Conservation (phyloP, 2,329 filamentous ascomycete genomes). For the Hypoxylon sp. region DNA sequence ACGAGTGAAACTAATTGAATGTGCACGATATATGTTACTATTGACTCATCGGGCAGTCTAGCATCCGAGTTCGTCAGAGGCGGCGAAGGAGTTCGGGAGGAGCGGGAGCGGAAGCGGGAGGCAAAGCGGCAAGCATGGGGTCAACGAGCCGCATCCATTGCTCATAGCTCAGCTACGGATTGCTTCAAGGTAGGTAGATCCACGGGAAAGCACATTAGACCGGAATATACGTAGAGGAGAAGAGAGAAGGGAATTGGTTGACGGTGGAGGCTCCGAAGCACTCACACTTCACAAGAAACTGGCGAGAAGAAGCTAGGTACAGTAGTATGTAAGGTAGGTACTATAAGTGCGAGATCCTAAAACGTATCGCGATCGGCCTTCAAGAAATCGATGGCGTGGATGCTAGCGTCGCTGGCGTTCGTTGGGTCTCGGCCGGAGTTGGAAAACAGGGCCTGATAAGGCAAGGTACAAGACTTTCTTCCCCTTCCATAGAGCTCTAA, state of each 20-base stretch:
- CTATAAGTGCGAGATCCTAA: conserved; percentile 5
- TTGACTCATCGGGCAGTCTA: too few species aligned
- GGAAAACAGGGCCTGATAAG: conserved; percentile 25
- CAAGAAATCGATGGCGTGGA: conserved; percentile 28
- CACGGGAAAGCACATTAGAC: conserved; percentile 13
- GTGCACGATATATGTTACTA: too few species aligned
- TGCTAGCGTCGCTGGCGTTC: conserved; percentile 29
- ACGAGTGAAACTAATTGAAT: conserved; percentile 3
- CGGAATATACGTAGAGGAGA: conserved; percentile 7
- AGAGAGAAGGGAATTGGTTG: conserved; percentile 16
- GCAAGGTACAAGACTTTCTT: conserved; percentile 8
- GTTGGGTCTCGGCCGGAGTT: conserved; percentile 23
- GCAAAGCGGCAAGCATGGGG: neutral
- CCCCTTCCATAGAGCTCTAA: neutral
- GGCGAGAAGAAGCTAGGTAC: neutral
- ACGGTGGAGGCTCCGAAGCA: conserved; percentile 10
- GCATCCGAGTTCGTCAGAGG: conserved; percentile 2
- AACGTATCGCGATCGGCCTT: conserved; percentile 25
- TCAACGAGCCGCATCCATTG: conserved; percentile 17
- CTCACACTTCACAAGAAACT: conserved; percentile 5
- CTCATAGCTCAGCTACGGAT: conserved; percentile 10
- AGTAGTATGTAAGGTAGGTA: conserved; percentile 4
- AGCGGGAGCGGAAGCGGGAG: conserved; percentile 16
- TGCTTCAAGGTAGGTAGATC: conserved; percentile 6
- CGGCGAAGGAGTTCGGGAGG: conserved; percentile 11